phyloP scores from a whole-genome alignment of 225 moss, liverwort and hornwort species.

The Marchantia paleacea region DNA sequence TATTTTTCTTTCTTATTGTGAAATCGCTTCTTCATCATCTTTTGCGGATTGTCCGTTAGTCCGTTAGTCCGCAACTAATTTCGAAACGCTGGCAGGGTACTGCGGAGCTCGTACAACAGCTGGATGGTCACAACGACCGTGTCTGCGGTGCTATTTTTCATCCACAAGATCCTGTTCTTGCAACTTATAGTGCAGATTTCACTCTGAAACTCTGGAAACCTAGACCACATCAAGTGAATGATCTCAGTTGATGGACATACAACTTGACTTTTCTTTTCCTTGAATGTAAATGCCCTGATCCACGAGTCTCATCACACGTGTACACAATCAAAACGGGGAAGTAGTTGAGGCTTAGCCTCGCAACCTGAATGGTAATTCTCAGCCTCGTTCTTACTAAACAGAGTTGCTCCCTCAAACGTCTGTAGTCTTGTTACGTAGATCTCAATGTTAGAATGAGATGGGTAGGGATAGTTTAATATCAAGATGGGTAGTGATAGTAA shows the following conservation, averaged over 20 bases:
- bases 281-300: neutral
- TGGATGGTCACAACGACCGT: conserved; percentile 84
- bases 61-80: too few relatives aligned
- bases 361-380: neutral
- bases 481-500: neutral
- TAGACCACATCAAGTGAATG: conserved; percentile 32
- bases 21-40: too few relatives aligned
- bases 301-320: neutral
- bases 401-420: neutral
- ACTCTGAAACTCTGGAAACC: conserved; percentile 87
- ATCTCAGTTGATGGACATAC: conserved; percentile 27
- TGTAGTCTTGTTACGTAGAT: neutral
- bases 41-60: neutral
- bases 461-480: neutral
- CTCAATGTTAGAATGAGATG: neutral
- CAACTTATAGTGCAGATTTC: conserved; percentile 78
- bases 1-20: too few relatives aligned
- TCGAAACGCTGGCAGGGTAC: conserved; percentile 53
- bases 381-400: neutral
- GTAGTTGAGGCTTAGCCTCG: neutral
- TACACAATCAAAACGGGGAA: neutral
- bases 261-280: too few relatives aligned
- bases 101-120: conserved; percentile 79
- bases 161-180: conserved; percentile 66
- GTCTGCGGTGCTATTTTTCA: conserved; percentile 83